phyloP scores from a whole-genome alignment of 2,329 filamentous ascomycete genomes.

The Fusarium pseudonygamai region DNA sequence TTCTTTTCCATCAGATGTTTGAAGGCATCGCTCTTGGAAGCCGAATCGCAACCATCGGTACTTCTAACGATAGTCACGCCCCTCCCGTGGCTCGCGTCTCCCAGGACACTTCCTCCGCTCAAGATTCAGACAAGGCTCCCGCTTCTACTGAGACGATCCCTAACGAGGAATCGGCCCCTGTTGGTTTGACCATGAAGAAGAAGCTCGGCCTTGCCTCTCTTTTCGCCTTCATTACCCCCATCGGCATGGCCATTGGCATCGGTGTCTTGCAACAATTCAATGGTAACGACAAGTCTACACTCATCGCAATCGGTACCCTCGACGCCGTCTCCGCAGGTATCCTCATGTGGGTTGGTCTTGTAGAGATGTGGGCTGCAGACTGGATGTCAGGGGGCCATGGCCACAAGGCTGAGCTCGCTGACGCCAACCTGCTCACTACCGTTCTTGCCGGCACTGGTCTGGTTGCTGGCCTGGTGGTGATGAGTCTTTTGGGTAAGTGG shows the following conservation, averaged over 20 bases:
- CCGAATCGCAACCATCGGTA: slow-evolving; percentile 70
- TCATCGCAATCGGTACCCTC: slow-evolving; percentile 77
- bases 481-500: slow-evolving; percentile 82
- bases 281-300: slow-evolving; percentile 73
- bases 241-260: slow-evolving; percentile 84
- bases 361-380: slow-evolving; percentile 82
- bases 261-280: slow-evolving; percentile 77
- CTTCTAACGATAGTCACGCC: slow-evolving; percentile 26
- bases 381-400: slow-evolving; percentile 66
- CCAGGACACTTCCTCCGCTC: slow-evolving; percentile 19
- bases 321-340: slow-evolving; percentile 80
- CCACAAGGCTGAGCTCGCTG: slow-evolving; percentile 59
- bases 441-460: slow-evolving; percentile 62
- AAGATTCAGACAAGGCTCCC: slow-evolving; percentile 43
- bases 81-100: slow-evolving; percentile 35
- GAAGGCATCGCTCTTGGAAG: slow-evolving; percentile 79
- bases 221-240: slow-evolving; percentile 77
- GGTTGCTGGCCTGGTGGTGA: slow-evolving; percentile 70
- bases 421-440: slow-evolving; percentile 60
- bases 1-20: slow-evolving; percentile 82
- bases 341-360: slow-evolving; percentile 80
- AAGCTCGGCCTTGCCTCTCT: slow-evolving; percentile 70
- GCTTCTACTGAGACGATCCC: slow-evolving; percentile 36
- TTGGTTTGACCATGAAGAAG: slow-evolving; percentile 51
- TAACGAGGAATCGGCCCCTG: slow-evolving; percentile 14